phyloP scores from a whole-genome alignment of 2,329 filamentous ascomycete species.

The Furcasterigmium sp. region DNA sequence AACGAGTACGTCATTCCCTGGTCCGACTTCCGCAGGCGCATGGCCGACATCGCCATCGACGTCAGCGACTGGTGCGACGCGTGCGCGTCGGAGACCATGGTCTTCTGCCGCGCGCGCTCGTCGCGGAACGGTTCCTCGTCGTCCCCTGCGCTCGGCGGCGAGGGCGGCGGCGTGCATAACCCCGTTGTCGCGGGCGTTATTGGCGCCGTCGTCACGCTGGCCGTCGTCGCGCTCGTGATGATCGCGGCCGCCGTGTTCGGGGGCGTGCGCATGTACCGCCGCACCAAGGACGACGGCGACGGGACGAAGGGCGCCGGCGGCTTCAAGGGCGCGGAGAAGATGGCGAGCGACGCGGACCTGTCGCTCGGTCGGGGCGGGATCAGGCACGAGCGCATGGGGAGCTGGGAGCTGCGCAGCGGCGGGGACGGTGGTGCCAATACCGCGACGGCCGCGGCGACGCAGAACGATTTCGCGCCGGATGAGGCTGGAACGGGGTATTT shows the following conservation, averaged over 20 bases:
- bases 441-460: constrained; percentile 2
- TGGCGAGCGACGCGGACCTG: constrained; percentile 36
- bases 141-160: not conserved
- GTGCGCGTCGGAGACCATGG: constrained; percentile 26
- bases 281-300: constrained; percentile 7
- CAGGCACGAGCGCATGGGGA: constrained; percentile 40
- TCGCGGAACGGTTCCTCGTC: constrained; percentile 2
- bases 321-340: constrained; percentile 41
- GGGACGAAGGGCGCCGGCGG: constrained; percentile 22
- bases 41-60: constrained; percentile 28
- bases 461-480: constrained; percentile 8
- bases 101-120: constrained; percentile 29
- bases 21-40: constrained; percentile 28
- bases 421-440: not conserved
- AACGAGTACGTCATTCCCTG: constrained; percentile 28
- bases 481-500: constrained; percentile 3
- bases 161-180: constrained; percentile 8
- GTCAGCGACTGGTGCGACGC: constrained; percentile 36
- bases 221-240: constrained; percentile 24
- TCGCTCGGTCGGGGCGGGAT: constrained; percentile 30
- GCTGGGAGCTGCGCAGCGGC: constrained; percentile 39
- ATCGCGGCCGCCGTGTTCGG: constrained; percentile 25
- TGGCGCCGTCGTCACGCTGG: constrained; percentile 36
- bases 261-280: constrained; percentile 23
- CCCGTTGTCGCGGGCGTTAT: constrained; percentile 39